phyloP scores from a whole-genome alignment of 495 filamentous ascomycete genomes.

The Glarea lozoyensis region DNA sequence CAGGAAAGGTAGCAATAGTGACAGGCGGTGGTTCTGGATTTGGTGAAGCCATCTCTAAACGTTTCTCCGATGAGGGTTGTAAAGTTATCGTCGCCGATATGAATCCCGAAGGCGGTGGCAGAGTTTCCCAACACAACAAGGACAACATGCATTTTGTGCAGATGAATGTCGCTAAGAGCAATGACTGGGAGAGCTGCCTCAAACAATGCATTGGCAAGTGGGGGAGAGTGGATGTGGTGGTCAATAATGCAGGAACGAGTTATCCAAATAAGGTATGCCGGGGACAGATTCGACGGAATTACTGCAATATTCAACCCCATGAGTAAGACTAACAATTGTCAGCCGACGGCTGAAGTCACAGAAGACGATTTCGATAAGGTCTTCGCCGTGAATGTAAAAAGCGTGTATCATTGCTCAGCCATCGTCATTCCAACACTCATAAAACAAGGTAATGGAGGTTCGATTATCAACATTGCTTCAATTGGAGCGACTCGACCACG shows the following conservation, averaged over 20 bases:
- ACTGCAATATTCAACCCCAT: not conserved
- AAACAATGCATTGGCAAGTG: slow-evolving; percentile 36
- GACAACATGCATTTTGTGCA: slow-evolving; percentile 32
- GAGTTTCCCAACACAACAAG: slow-evolving; percentile 29
- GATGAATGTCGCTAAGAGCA: slow-evolving; percentile 40
- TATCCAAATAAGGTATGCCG: slow-evolving; percentile 52
- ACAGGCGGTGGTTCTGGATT: slow-evolving; percentile 49
- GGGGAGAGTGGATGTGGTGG: slow-evolving; percentile 46
- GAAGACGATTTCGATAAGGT: slow-evolving; percentile 58
- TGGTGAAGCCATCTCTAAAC: slow-evolving; percentile 45
- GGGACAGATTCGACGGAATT: not conserved
- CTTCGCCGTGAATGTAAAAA: slow-evolving; percentile 60
- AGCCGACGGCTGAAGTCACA: slow-evolving; percentile 53
- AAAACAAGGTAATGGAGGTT: slow-evolving; percentile 47
- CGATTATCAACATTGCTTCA: slow-evolving; percentile 58
- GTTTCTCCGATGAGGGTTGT: slow-evolving; percentile 49
- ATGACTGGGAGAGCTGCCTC: slow-evolving; percentile 40
- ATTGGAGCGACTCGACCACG: slow-evolving; percentile 54
- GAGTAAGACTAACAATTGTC: slow-evolving; percentile 1
- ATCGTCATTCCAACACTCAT: slow-evolving; percentile 45
- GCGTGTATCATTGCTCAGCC: slow-evolving; percentile 46
- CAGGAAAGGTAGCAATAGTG: slow-evolving; percentile 44
- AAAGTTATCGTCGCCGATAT: slow-evolving; percentile 52
- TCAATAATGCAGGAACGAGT: slow-evolving; percentile 65
- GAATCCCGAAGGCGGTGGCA: slow-evolving; percentile 41